Base-by-base conservation (phyloP, 768 basidiomycete species). In the Auricularia heimuer region DNA sequence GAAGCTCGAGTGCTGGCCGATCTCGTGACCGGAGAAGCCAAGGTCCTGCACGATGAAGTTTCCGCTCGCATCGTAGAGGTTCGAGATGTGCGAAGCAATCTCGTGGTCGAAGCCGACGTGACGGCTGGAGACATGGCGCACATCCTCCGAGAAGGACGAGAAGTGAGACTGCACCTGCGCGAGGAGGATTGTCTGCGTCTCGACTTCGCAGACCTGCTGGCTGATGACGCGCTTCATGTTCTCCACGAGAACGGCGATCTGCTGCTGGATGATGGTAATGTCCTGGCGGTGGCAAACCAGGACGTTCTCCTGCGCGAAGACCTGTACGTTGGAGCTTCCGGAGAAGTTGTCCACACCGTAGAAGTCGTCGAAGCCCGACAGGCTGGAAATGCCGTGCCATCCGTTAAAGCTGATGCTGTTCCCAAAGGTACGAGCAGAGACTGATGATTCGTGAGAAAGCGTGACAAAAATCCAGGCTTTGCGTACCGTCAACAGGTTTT, bases 211-310 rank as follows among this genome's bases (percentile, higher is more conserved):
- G 60, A 61, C 33, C 37, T 61, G 60, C 37, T 35, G 18, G 60
- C 60, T 61, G 37, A 39, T 61, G 37, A 35, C 37, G 18, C 60
- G 60, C 60, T 81, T 80, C 45, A 78, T 79, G 73, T 80, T 77
- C 70, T 81, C 80, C 65, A 77, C 76, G 37, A 81, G 71, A 63
- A 82, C 75, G 44, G 77, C 73, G 37, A 81, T 75, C 65, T 82
- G 80, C 65, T 82, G 81, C 62, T 81, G 73, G 71, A 82, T 77
- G 63, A 72, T 72, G 62, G 80, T 67, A 44, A 69, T 67, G 29
- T 35, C 37, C 24, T 72, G 70, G 64, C 74, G 77, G 74, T 79
- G 81, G 58, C 79, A 79, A 29, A 81, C 73, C 10, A 71, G 65
- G 54, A 78, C 71, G 16, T 76, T 71, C 54, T 71, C 62, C 61